Evolutionary conservation across 306 rosid genomes (phyloP).

Genomic region (Cucumis cinereus): DNA sequence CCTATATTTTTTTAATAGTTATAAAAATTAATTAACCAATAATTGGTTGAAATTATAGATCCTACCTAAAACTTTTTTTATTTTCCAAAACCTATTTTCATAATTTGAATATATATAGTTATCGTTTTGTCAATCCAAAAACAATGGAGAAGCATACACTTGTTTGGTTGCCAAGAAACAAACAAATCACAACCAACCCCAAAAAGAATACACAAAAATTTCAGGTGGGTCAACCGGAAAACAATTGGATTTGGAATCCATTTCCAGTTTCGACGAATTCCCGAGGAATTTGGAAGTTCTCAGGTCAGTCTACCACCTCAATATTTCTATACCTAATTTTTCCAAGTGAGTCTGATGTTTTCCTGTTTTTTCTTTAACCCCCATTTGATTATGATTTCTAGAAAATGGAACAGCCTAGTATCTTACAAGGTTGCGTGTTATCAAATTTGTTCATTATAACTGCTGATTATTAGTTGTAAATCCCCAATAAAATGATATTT

Average conservation of each 20-base stretch:
- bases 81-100: too few relatives aligned
- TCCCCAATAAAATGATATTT: neutral
- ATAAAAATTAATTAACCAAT: too few relatives aligned
- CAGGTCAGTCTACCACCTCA: slow-evolving; percentile 3
- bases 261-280: neutral
- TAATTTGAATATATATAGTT: too few relatives aligned
- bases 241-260: neutral
- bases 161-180: slow-evolving; percentile 2
- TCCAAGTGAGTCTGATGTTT: neutral
- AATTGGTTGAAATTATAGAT: too few relatives aligned
- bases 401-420: neutral
- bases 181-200: neutral
- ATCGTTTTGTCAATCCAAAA: neutral
- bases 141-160: neutral
- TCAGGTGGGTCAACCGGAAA: neutral
- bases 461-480: neutral
- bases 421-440: neutral
- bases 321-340: neutral
- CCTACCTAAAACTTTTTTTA: too few relatives aligned
- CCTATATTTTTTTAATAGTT: too few relatives aligned
- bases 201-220: neutral
- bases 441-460: neutral
- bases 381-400: neutral
- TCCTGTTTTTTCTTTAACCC: neutral
- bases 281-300: neutral